These are phyloP conservation scores for Lactarius deliciosus DNA, from an alignment of 768 basidiomycete genomes.

Conservation along the genomic window DNA sequence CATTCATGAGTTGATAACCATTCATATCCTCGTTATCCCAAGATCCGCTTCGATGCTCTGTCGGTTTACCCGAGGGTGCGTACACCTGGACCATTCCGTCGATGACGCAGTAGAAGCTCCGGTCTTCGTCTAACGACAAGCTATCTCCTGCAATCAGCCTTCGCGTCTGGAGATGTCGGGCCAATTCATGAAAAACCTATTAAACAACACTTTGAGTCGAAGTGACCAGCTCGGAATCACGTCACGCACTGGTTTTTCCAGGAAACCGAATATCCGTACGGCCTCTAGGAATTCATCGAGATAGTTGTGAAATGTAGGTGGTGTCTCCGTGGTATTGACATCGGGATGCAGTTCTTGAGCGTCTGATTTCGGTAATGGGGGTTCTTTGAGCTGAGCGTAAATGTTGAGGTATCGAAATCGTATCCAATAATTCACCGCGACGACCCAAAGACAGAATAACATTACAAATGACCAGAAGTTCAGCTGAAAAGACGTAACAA, in stretches of 20 bases:
- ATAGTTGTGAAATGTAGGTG: conserved; percentile 89
- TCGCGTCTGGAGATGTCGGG: conserved; percentile 91
- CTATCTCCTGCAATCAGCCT: conserved; percentile 96
- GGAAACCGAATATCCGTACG: conserved; percentile 94
- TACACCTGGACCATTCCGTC: conserved; percentile 97
- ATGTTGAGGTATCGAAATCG: conserved; percentile 77
- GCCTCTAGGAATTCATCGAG: conserved; percentile 96
- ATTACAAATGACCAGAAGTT: conserved; percentile 90
- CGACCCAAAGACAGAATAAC: conserved; percentile 64
- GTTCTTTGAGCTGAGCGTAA: conserved; percentile 75
- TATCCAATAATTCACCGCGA: conserved; percentile 80
- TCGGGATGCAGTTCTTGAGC: conserved; percentile 90
- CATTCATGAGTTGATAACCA: conserved; percentile 94
- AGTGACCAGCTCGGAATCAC: not conserved
- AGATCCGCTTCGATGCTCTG: conserved; percentile 49
- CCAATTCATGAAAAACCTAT: conserved; percentile 95
- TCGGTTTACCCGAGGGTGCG: conserved; percentile 61
- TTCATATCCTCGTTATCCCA: conserved; percentile 91
- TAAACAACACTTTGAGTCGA: not conserved
- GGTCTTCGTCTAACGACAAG: conserved; percentile 85
- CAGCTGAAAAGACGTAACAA: conserved; percentile 48
- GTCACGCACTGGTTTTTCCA: conserved; percentile 86
- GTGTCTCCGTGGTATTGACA: conserved; percentile 72
- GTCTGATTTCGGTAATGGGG: conserved; percentile 78
- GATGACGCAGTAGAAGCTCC: conserved; percentile 96